These are phyloP conservation scores for Conticribra guillardii DNA, from an alignment of 108 stramenopile genomes.

Conservation along the genomic window DNA sequence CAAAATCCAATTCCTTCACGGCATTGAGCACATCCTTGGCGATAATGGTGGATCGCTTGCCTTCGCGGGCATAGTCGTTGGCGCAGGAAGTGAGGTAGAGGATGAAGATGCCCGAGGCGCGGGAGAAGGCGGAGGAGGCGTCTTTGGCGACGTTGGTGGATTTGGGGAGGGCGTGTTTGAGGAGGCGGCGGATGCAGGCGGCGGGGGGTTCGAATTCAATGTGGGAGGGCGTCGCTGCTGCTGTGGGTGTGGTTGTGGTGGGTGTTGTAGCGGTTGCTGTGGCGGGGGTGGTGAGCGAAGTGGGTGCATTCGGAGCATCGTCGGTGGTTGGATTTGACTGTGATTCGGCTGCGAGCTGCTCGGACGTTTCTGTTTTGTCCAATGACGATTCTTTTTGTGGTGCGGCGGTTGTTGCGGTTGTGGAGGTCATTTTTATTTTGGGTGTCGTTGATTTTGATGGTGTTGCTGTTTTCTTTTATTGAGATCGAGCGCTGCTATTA, in stretches of 20 bases:
- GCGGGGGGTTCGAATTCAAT: conserved; percentile 91
- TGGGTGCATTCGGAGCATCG: too few relatives aligned
- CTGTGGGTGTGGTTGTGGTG: conserved; percentile 3
- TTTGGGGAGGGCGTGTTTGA: conserved; percentile 80
- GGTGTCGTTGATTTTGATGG: too few relatives aligned
- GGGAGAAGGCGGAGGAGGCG: conserved; percentile 79
- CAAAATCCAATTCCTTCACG: conserved; percentile 86
- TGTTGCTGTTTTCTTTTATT: too few relatives aligned
- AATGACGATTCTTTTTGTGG: too few relatives aligned
- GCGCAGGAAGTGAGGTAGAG: conserved; percentile 93
- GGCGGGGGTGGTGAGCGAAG: too few relatives aligned
- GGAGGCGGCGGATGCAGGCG: conserved; percentile 86
- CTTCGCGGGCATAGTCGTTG: conserved; percentile 90
- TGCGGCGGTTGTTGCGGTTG: too few relatives aligned
- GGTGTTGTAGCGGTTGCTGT: too few relatives aligned
- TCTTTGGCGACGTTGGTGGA: conserved; percentile 89
- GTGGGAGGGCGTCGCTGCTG: conserved; percentile 39
- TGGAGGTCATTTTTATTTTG: too few relatives aligned
- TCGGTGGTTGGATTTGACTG: too few relatives aligned
- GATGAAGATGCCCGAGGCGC: conserved; percentile 91
- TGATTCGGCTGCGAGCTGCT: too few relatives aligned
- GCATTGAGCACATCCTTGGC: conserved; percentile 90
- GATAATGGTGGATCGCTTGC: conserved; percentile 84
- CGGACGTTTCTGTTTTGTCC: too few relatives aligned
- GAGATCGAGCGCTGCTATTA: too few relatives aligned